These are phyloP conservation scores for Stereum hirsutum DNA, from an alignment of 1,284 basidiomycete genomes.

Conservation along the genomic window DNA sequence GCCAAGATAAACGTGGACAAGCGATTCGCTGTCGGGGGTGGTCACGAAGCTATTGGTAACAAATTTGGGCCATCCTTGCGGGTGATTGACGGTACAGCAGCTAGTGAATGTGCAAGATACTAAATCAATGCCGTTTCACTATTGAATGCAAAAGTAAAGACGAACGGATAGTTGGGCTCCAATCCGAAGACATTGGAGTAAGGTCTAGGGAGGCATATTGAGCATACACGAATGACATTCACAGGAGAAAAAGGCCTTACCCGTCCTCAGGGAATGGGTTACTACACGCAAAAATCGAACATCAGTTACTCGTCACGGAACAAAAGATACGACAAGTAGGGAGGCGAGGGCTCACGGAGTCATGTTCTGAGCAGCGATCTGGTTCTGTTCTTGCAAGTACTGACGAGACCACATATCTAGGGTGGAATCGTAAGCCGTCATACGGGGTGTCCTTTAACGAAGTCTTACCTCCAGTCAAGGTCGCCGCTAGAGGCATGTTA, in stretches of 20 bases:
- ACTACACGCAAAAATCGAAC: conserved; percentile 18
- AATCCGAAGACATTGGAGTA: conserved; percentile 49
- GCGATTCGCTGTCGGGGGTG: conserved; percentile 35
- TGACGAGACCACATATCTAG: conserved; percentile 52
- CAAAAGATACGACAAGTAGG: no score
- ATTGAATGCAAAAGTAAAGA: neutral
- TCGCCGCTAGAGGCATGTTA: no score
- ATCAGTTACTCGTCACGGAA: neutral
- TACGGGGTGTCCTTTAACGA: neutral
- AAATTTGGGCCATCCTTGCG: conserved; percentile 56
- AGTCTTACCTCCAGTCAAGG: conserved; percentile 36
- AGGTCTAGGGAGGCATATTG: conserved; percentile 20
- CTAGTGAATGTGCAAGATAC: conserved; percentile 15
- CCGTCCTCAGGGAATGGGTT: conserved; percentile 47
- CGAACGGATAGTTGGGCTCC: conserved; percentile 26
- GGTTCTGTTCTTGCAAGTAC: conserved; percentile 53
- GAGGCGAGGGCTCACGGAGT: conserved; percentile 37
- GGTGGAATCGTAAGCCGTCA: neutral
- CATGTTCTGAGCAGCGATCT: conserved; percentile 50
- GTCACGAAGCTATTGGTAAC: conserved; percentile 47
- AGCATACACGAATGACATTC: neutral
- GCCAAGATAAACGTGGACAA: conserved; percentile 49
- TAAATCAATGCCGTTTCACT: neutral
- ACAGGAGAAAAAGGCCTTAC: conserved; percentile 18
- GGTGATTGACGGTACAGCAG: conserved; percentile 54